Evolutionary conservation across 2,329 filamentous ascomycete genomes (phyloP), one percentile per base, ranked within the genome.

Genomic region (Madurella fahalii): DNA sequence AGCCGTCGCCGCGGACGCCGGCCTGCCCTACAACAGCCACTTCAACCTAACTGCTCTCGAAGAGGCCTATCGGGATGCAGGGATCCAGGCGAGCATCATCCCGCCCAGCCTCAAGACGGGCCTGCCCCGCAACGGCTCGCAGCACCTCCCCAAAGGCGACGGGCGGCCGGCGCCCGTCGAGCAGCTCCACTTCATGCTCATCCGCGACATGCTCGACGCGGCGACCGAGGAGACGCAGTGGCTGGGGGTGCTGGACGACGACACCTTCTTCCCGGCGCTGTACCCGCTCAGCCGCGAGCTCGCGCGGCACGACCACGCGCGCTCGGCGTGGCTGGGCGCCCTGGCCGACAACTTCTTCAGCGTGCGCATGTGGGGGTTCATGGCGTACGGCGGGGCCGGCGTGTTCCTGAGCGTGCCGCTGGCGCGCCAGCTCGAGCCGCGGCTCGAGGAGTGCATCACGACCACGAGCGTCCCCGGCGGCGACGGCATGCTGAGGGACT

Each of bases 181-280:
- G 43, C 74, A 81, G 57, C 79, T 81, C 40, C 82, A 84, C 63
- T 84, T 84, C 63, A 73, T 78, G 12, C 72, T 84, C 12, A 66
- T 84, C 9, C 70, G 74, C 30, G 71, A 78, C 39, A 72, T 84
- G 56, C 67, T 80, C 20, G 64, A 72, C 20, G 69, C 75, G 47
- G 65, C 71, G 32, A 73, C 69, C 9, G 66, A 73, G 0, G 62
- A 71, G 13, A 82, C 80, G 0, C 69, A 72, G 32, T 85, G 82
- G 82, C 74, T 77, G 13, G 77, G 75, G 44, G 71, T 85, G 47
- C 74, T 85, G 39, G 82, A 85, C 63, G 82, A 85, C 62, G 82
- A 85, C 61, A 85, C 82, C 1, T 85, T 85, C 66, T 84, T 84
- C 65, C 75, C 78, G 2, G 80, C 77, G 2, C 74, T 85, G 43